Evolutionary conservation across 371 early-diverging fungal species (phyloP), one percentile per base, ranked within the genome.

Genomic region (Fennellomyces sp.): DNA sequence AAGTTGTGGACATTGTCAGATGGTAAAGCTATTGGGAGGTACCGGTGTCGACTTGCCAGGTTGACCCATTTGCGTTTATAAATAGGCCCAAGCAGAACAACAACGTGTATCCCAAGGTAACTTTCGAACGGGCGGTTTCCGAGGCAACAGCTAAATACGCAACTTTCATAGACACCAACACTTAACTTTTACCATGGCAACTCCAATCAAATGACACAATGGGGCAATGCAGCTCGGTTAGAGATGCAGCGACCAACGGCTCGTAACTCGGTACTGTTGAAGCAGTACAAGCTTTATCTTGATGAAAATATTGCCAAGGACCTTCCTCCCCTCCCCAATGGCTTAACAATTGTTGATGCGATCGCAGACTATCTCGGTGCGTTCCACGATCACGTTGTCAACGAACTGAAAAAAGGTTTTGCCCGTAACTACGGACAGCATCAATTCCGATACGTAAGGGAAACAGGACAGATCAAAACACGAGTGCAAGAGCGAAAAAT

Each of bases 81-180:
- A 35, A 36, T 39, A 84, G 85, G 83, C 85, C 83, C 13, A 83
- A 85, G 56, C 83, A 85, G 49, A 81, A 78, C 52, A 81, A 76
- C 56, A 73, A 72, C 50, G 69, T 82, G 19, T 86, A 86, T 68
- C 82, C 83, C 51, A 86, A 86, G 76, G 86, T 83, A 56, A 66
- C 42, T 56, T 27, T 3, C 29, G 33, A n/a, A 13, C 13, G 28
- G 23, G 47, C 21, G 8, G 11, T 47, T 47, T 7, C 47, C 47
- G 7, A 47, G 47, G 35, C 35, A 33, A 33, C 35, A 13, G 35
- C 35, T 33, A 13, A 33, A 33, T n/a, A n/a, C n/a, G n/a, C 51
- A 50, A 28, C 13, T 8, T 15, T 48, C 6, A 54, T 57, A 80
- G 78, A 74, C 76, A 51, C 81, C 78, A 36, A 81, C 81, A 19